Evolutionary conservation across 2,329 filamentous ascomycete species (phyloP).

Genomic region (Geosmithia flava): DNA sequence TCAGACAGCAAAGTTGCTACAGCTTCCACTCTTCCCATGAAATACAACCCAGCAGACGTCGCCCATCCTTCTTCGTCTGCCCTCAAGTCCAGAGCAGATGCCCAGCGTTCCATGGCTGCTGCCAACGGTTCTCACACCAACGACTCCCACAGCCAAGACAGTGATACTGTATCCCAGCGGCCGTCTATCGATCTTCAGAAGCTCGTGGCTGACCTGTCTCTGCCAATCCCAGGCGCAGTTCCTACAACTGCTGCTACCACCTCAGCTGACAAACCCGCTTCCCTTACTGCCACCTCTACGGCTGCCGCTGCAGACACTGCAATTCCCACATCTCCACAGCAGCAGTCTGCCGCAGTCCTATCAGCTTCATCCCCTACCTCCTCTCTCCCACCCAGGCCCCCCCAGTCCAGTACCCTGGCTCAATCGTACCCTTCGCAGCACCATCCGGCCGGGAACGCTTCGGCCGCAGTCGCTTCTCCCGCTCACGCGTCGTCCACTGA

Average conservation of each 20-base stretch:
- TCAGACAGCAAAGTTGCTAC: slow-evolving; percentile 29
- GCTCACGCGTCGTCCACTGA: neutral
- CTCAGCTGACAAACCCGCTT: slow-evolving; percentile 12
- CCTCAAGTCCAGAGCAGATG: slow-evolving; percentile 14
- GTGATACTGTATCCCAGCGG: slow-evolving; percentile 2
- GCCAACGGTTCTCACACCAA: neutral
- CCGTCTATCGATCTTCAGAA: slow-evolving; percentile 24
- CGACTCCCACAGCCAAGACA: slow-evolving; percentile 6
- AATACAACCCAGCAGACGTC: slow-evolving; percentile 16
- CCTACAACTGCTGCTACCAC: slow-evolving; percentile 6
- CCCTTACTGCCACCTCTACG: slow-evolving; percentile 12
- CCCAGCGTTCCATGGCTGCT: slow-evolving; percentile 6
- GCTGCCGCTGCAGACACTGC: slow-evolving; percentile 8
- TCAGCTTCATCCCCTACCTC: slow-evolving; percentile 12
- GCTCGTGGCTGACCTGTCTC: slow-evolving; percentile 27
- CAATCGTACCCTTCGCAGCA: slow-evolving; percentile 24
- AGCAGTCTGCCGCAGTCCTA: slow-evolving; percentile 16
- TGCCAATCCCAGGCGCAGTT: slow-evolving; percentile 14
- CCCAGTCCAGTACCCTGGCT: slow-evolving; percentile 22
- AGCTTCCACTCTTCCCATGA: slow-evolving; percentile 22
- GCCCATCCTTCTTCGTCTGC: slow-evolving; percentile 12
- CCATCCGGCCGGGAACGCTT: slow-evolving; percentile 12
- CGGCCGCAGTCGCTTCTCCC: neutral
- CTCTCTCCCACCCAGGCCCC: slow-evolving; percentile 34
- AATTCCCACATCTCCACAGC: slow-evolving; percentile 13